Percentiles rank a stretch among this genome's conserved stretches.
Evolutionary conservation across 2,329 filamentous ascomycete genomes (phyloP).

Genomic region (Lecanoromycetidae sp.): DNA sequence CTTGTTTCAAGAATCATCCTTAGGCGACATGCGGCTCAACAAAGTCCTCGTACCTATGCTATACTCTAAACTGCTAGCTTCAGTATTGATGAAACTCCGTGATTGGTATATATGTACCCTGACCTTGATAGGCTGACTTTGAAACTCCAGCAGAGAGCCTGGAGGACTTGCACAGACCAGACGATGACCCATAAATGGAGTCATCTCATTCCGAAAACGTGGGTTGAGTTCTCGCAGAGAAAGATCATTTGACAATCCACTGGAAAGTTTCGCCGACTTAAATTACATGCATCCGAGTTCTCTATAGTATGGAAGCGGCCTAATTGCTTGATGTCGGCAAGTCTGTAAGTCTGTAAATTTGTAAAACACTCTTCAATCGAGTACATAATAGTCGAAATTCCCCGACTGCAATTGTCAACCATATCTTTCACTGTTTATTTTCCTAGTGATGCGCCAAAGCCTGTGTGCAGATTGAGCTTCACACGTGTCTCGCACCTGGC

Average conservation of each 20-base stretch:
- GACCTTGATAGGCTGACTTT: too few species aligned
- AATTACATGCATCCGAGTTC: background rate
- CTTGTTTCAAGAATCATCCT: background rate
- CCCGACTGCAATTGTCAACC: background rate
- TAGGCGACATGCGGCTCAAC: background rate
- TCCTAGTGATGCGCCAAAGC: too few species aligned
- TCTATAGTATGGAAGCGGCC: background rate
- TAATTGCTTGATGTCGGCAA: conserved; percentile 1
- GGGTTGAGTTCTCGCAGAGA: too few species aligned
- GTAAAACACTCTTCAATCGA: background rate
- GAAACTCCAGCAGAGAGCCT: too few species aligned
- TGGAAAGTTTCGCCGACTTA: background rate
- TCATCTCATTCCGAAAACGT: too few species aligned
- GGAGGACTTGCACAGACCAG: too few species aligned
- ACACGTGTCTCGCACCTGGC: background rate
- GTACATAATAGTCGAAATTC: background rate
- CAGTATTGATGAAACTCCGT: too few species aligned
- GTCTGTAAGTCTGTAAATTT: background rate
- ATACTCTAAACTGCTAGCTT: background rate
- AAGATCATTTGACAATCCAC: background rate
- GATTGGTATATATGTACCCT: too few species aligned
- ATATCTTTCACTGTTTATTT: background rate
- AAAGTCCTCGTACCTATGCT: background rate
- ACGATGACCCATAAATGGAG: too few species aligned
- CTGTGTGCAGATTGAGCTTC: background rate